A percentile compares a stretch with the other conserved stretches of the same genome.
Evolutionary conservation across 2,329 filamentous ascomycete species (phyloP).

Genomic region (Diplodia sapinea): DNA sequence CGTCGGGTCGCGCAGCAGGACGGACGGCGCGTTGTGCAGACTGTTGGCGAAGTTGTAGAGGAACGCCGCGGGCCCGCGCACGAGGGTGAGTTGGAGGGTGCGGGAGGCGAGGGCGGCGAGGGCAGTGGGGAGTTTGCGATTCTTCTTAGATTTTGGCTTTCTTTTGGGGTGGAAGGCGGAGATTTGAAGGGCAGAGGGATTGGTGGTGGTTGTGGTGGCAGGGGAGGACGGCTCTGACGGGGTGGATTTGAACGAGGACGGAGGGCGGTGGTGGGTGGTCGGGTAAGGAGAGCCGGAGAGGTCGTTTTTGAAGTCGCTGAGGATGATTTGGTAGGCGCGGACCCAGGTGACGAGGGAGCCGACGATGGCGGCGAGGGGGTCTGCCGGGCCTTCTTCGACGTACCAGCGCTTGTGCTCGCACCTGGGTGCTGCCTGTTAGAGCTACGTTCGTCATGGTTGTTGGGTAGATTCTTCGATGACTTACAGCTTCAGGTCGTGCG

Average conservation of each 20-base stretch:
- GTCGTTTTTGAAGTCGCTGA: conserved; percentile 16
- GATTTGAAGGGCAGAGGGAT: not conserved
- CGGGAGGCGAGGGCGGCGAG: not conserved
- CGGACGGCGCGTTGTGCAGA: not conserved
- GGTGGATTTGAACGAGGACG: not conserved
- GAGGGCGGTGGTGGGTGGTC: not conserved
- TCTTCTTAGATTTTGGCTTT: not conserved
- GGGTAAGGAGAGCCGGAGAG: not conserved
- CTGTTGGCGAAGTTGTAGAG: conserved; percentile 4
- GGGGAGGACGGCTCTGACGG: not conserved
- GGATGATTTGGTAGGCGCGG: not conserved
- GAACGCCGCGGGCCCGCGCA: not conserved
- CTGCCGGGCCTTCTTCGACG: conserved; percentile 16
- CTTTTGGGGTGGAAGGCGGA: not conserved
- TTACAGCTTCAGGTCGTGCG: conserved; percentile 10
- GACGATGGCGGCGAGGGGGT: conserved; percentile 6
- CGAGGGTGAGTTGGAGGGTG: not conserved
- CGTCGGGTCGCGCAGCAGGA: conserved; percentile 4
- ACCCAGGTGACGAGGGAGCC: conserved; percentile 1
- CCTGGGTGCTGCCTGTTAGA: not conserved
- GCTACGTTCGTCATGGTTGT: not conserved
- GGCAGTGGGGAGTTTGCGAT: not conserved
- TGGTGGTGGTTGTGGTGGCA: not conserved
- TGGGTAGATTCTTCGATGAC: not conserved
- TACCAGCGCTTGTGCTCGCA: conserved; percentile 14